Evolutionary conservation across 1,284 basidiomycete species (phyloP).

Genomic region (Flammula alnicola): DNA sequence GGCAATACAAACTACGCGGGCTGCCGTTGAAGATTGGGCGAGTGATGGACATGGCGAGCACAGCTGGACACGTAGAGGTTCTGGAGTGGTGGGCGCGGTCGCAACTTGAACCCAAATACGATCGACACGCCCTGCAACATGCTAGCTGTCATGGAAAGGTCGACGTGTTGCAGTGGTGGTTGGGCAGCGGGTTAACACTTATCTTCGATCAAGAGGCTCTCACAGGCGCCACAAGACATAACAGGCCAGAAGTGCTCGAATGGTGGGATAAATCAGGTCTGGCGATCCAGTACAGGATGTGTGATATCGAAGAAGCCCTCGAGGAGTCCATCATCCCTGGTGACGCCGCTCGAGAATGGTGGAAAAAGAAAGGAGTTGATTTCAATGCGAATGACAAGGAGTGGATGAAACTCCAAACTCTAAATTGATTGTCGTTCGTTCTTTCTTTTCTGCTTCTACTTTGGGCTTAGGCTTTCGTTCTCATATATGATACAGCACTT

Average conservation of each 20-base stretch:
- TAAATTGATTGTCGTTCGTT: conserved; percentile 51
- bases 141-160: conserved; percentile 81
- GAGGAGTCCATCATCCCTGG: conserved; percentile 83
- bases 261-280: conserved; percentile 85
- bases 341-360: conserved; percentile 73
- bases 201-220: conserved; percentile 81
- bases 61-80: conserved; percentile 68
- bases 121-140: conserved; percentile 73
- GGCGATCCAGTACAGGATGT: conserved; percentile 80
- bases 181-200: conserved; percentile 72
- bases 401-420: conserved; percentile 79
- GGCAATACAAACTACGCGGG: conserved; percentile 44
- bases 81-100: conserved; percentile 85
- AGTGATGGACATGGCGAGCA: conserved; percentile 80
- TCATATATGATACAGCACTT: conserved; percentile 6
- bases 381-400: conserved; percentile 81
- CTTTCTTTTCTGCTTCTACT: conserved; percentile 11
- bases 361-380: conserved; percentile 78
- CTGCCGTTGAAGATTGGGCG: conserved; percentile 78
- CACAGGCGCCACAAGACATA: conserved; percentile 77
- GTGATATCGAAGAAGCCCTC: conserved; percentile 84
- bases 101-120: conserved; percentile 75
- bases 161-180: conserved; percentile 84
- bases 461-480: conserved; percentile 8
- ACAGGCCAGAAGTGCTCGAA: conserved; percentile 78